phyloP scores from a whole-genome alignment of 495 filamentous ascomycete species.

The Xylaria flabelliformis region DNA sequence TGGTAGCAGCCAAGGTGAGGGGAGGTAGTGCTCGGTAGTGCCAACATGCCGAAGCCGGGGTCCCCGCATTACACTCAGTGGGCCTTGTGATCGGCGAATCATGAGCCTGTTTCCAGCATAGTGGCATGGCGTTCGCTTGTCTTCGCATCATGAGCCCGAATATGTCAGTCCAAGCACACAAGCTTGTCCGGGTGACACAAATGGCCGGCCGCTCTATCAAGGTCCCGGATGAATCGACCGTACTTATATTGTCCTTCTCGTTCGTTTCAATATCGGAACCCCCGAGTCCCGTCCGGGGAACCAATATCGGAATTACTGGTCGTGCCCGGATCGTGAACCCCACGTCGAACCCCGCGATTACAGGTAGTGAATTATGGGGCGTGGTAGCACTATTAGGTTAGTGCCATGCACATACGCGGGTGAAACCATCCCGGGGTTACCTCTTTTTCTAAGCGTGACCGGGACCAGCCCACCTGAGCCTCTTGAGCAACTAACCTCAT shows the following conservation, averaged over 20 bases:
- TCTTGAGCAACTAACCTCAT: not conserved
- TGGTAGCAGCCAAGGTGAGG: conserved; percentile 9
- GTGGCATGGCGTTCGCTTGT: not conserved
- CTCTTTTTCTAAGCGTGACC: conserved; percentile 8
- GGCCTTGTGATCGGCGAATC: conserved; percentile 22
- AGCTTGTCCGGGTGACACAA: not conserved
- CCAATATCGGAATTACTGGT: not conserved
- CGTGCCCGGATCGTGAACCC: not conserved
- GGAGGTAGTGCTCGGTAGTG: not conserved
- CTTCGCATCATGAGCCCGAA: not conserved
- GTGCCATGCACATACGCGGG: not conserved
- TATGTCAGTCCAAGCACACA: not conserved
- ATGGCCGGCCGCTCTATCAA: not conserved
- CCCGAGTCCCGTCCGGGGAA: not conserved
- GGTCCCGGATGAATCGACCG: not conserved
- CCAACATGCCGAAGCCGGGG: conserved; percentile 4
- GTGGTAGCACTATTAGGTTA: not conserved
- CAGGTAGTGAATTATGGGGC: not conserved
- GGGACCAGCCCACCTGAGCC: conserved; percentile 20
- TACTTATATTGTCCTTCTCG: not conserved
- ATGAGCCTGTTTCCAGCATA: conserved; percentile 17
- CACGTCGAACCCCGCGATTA: conserved; percentile 17
- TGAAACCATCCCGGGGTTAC: conserved; percentile 2
- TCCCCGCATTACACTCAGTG: conserved; percentile 12
- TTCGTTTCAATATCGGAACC: not conserved